These are phyloP conservation scores for Kazachstania sp. DNA, from an alignment of 1,139 yeast species.

Conservation along the genomic window DNA sequence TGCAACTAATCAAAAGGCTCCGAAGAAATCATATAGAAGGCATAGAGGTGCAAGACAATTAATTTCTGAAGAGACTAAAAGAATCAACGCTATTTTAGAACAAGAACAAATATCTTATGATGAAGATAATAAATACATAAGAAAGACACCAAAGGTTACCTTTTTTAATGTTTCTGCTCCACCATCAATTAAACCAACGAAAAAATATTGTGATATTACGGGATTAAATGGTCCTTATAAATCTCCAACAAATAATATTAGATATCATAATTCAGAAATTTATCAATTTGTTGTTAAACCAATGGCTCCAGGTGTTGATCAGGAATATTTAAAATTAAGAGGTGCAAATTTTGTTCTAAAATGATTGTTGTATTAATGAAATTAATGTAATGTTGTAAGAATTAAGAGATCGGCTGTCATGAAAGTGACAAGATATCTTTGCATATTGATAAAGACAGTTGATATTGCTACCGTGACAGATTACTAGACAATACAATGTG, in stretches of 20 bases:
- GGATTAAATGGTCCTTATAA: constrained; percentile 76
- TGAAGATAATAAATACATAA: constrained; percentile 6
- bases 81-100: constrained; percentile 25
- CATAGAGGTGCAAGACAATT: constrained; percentile 74
- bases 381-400: too few relatives aligned
- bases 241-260: constrained; percentile 64
- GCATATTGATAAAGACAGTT: too few relatives aligned
- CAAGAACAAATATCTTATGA: constrained; percentile 5
- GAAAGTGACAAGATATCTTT: too few relatives aligned
- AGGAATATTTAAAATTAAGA: constrained; percentile 78
- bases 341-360: constrained; percentile 81
- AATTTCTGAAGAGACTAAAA: constrained; percentile 57
- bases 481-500: too few relatives aligned
- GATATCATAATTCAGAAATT: constrained; percentile 79
- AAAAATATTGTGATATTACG: constrained; percentile 88
- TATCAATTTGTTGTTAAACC: constrained; percentile 67
- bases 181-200: constrained; percentile 73
- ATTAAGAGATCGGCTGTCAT: too few relatives aligned
- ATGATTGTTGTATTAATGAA: too few relatives aligned
- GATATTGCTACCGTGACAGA: too few relatives aligned
- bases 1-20: constrained; percentile 21
- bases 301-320: constrained; percentile 88
- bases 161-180: constrained; percentile 70
- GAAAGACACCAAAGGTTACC: constrained; percentile 34
- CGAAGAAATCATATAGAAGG: constrained; percentile 47